A percentile compares a stretch with the other conserved stretches of the same genome.
Conservation (phyloP, 83 land plant genomes). For the Diphasiastrum complanatum region DNA sequence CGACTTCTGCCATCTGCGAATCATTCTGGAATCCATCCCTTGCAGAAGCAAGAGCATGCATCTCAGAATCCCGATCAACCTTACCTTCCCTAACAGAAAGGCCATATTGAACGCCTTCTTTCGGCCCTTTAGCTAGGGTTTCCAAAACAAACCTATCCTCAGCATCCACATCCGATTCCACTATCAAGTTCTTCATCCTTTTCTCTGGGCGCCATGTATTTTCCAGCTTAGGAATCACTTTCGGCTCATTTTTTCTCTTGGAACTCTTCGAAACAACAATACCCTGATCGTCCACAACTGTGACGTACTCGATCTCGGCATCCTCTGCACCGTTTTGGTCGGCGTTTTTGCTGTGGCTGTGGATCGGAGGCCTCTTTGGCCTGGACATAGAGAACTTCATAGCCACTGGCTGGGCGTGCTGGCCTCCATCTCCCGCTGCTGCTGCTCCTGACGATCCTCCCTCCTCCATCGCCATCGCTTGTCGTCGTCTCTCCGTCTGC, state of each 20-base stretch:
- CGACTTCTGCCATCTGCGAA: background rate
- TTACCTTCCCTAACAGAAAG: conserved; percentile 27
- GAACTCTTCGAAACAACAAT: conserved; percentile 7
- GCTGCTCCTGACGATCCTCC: too few relatives aligned
- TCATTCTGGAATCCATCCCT: background rate
- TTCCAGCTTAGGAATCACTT: conserved; percentile 42
- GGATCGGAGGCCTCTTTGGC: too few relatives aligned
- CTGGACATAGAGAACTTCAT: too few relatives aligned
- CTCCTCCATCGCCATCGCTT: too few relatives aligned
- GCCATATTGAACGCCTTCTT: conserved; percentile 28
- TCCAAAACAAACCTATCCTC: conserved; percentile 40
- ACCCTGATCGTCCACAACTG: conserved; percentile 18
- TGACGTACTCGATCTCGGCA: conserved; percentile 24
- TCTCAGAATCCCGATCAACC: too few relatives aligned
- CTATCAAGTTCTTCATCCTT: conserved; percentile 48
- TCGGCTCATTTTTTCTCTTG: background rate
- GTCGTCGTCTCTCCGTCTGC: too few relatives aligned
- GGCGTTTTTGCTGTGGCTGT: too few relatives aligned
- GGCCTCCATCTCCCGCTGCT: too few relatives aligned
- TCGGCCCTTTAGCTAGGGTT: conserved; percentile 13
- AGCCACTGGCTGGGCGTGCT: too few relatives aligned
- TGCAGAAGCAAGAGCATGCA: too few relatives aligned
- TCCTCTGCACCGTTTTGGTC: background rate
- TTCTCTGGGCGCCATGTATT: conserved; percentile 57
- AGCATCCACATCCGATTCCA: conserved; percentile 18